These are phyloP conservation scores for Tricholoma terreum DNA, from an alignment of 768 basidiomycete species.

Conservation along the genomic window DNA sequence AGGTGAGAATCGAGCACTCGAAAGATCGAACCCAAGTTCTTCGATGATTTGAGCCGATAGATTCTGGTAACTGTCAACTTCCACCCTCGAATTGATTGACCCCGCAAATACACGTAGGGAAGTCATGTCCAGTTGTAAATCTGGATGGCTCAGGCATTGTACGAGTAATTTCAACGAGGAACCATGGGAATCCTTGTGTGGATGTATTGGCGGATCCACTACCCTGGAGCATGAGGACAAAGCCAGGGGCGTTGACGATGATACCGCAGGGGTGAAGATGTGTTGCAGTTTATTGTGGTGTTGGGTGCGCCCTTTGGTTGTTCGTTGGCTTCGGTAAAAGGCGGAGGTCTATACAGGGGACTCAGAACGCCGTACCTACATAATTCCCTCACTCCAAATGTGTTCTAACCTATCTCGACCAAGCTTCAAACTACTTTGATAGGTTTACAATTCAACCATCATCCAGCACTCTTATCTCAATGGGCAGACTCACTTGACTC, in stretches of 20 bases:
- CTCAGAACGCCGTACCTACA: too few relatives aligned
- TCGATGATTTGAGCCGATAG: too few relatives aligned
- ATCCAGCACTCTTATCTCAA: neutral
- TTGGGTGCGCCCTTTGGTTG: conserved; percentile 53
- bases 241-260: conserved; percentile 66
- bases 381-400: conserved; percentile 81
- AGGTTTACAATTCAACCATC: neutral
- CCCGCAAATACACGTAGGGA: too few relatives aligned
- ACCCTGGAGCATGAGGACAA: conserved; percentile 76
- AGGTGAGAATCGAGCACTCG: too few relatives aligned
- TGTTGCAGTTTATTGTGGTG: conserved; percentile 58
- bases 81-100: too few relatives aligned
- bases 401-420: conserved; percentile 54
- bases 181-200: conserved; percentile 16
- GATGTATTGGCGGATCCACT: too few relatives aligned
- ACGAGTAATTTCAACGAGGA: neutral
- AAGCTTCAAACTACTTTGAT: conserved; percentile 53
- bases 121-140: too few relatives aligned
- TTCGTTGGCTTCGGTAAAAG: conserved; percentile 68
- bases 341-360: too few relatives aligned
- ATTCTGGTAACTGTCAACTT: too few relatives aligned
- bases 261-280: conserved; percentile 52
- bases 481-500: conserved; percentile 47
- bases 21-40: too few relatives aligned
- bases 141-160: too few relatives aligned